A percentile compares a stretch with the other conserved stretches of the same genome.
Evolutionary conservation across 208 protist species (phyloP).

Genomic region (Crithidia expoeki): DNA sequence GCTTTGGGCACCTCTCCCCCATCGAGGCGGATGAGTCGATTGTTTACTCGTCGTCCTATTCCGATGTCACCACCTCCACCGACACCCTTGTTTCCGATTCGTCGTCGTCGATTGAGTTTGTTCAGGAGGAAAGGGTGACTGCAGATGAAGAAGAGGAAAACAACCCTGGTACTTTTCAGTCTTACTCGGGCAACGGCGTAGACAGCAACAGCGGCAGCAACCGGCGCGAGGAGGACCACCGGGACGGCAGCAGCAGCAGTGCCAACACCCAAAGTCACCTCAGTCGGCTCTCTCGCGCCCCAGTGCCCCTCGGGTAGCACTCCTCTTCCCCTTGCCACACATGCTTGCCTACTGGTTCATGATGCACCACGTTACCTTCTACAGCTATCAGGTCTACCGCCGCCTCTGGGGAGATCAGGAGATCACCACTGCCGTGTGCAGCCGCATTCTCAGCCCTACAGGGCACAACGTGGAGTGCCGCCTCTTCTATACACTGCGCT

Average conservation of each 20-base stretch:
- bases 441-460: conserved; percentile 61
- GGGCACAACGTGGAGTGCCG: conserved; percentile 66
- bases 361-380: conserved; percentile 64
- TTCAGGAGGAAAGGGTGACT: neutral
- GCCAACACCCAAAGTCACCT: neutral
- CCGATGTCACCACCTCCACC: conserved; percentile 25
- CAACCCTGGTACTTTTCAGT: neutral
- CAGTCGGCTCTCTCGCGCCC: neutral
- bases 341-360: conserved; percentile 64
- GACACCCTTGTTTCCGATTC: conserved; percentile 11
- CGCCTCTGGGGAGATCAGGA: conserved; percentile 52
- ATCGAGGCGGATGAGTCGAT: conserved; percentile 20
- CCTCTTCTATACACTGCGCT: conserved; percentile 60
- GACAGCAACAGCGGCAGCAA: conserved; percentile 5
- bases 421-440: conserved; percentile 61
- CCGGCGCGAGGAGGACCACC: neutral
- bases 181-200: neutral
- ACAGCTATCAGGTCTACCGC: conserved; percentile 45
- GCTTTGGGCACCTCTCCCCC: conserved; percentile 13
- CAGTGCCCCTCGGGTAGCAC: conserved; percentile 14
- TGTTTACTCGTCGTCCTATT: conserved; percentile 32
- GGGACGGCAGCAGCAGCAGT: neutral
- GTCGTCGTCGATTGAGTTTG: conserved; percentile 23
- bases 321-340: conserved; percentile 45
- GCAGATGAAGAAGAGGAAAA: neutral